Evolutionary conservation across 352 stramenopile genomes (phyloP).

Genomic region (Phytophthora citricola): DNA sequence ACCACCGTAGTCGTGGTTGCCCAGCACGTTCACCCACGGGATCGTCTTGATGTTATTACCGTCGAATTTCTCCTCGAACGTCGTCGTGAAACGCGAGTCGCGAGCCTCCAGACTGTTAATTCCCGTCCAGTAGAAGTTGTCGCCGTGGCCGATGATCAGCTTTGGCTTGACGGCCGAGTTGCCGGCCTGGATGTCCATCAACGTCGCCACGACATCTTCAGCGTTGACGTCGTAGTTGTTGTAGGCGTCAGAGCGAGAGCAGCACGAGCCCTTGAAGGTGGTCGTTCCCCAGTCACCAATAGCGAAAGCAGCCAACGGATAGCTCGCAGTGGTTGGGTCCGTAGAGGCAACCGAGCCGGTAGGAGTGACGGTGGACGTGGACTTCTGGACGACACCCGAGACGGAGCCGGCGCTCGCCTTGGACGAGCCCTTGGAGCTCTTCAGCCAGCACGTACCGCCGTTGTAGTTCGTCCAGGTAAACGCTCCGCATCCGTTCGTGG

Average conservation of each 20-base stretch:
- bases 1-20: slow-evolving; percentile 27
- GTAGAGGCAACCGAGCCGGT: slow-evolving; percentile 2
- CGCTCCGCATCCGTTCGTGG: slow-evolving; percentile 1
- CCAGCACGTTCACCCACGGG: slow-evolving; percentile 23
- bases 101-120: slow-evolving; percentile 19
- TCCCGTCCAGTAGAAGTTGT: slow-evolving; percentile 27
- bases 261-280: slow-evolving; percentile 20
- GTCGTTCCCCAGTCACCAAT: slow-evolving; percentile 31
- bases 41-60: slow-evolving; percentile 12
- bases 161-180: slow-evolving; percentile 17
- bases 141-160: slow-evolving; percentile 22
- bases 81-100: slow-evolving; percentile 19
- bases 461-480: slow-evolving; percentile 26
- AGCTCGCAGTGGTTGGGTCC: slow-evolving; percentile 9
- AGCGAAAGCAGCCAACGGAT: slow-evolving; percentile 18
- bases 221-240: slow-evolving; percentile 29
- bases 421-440: slow-evolving; percentile 4
- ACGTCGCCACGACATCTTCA: slow-evolving; percentile 20
- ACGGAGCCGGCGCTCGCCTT: neutral
- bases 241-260: slow-evolving; percentile 13
- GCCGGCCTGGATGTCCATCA: slow-evolving; percentile 26
- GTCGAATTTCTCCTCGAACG: slow-evolving; percentile 26
- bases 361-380: slow-evolving; percentile 2
- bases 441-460: slow-evolving; percentile 15
- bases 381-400: neutral